Base-by-base conservation (phyloP, 768 basidiomycete species). In the Suillus variegatus region DNA sequence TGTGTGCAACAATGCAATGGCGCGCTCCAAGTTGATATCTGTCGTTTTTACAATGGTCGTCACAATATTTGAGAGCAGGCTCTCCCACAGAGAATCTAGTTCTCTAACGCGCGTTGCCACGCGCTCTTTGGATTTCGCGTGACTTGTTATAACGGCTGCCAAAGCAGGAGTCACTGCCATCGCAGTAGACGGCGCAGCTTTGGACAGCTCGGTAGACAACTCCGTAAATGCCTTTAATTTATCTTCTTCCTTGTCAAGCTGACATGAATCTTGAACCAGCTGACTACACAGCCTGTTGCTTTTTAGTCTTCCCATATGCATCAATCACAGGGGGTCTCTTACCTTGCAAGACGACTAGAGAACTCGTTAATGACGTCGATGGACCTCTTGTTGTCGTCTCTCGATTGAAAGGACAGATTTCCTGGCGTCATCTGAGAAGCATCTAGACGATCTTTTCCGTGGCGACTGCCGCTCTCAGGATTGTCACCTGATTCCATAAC, bases 191-290 rank as follows among this genome's bases (percentile, higher is more conserved):
- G 76, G 69, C 41, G 83, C 82, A 46, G 82, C 78, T 66, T 78
- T 80, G 16, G 84, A 80, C 38, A 87, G 76, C 18, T 82, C 78
- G 46, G 80, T 73, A 9, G 84, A 84, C 57, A 87, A 75, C 41
- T 82, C 80, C 3, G 79, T 83, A 65, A 83, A 86, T 3, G 82
- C 82, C 65, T 81, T 77, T 46, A 83, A 67, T 69, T 84, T 86
- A 60, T 79, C 76, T 65, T 81, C 82, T 68, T 85, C 85, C 64
- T 73, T 77, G 51, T 80, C 78, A 46, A 82, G 76, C 55, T 74
- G 74, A 63, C 78, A 80, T 20, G 76, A 75, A 62, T 84, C 77
- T 72, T 81, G 79, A 60, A 83, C 77, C 56, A 81, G 75, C 69
- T 84, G 75, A 55, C 79, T 81, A 35, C 83, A 83, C 35, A 85